Evolutionary conservation across 768 basidiomycete genomes (phyloP).

Genomic region (Tylopilus cervinicoccineus): DNA sequence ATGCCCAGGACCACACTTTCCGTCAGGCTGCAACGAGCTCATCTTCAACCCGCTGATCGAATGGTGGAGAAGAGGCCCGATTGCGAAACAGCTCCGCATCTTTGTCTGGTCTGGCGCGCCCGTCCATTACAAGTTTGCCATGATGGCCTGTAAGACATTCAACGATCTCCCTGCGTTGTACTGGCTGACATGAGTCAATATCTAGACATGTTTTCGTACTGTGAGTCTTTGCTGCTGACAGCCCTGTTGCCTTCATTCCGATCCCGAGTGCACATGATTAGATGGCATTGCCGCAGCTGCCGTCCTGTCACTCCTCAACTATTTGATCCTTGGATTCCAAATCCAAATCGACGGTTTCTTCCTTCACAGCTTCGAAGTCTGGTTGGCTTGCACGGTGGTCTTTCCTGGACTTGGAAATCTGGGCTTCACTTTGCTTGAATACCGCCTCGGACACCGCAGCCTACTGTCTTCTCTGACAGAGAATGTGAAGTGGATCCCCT

Average conservation of each 20-base stretch:
- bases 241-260: neutral
- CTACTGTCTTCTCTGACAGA: conserved; percentile 21
- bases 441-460: conserved; percentile 53
- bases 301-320: conserved; percentile 68
- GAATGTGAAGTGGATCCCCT: conserved; percentile 32
- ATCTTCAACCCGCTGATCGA: conserved; percentile 80
- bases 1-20: conserved; percentile 27
- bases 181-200: neutral
- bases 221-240: conserved; percentile 26
- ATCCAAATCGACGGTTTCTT: conserved; percentile 71
- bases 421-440: conserved; percentile 72
- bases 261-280: conserved; percentile 1
- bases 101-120: conserved; percentile 78
- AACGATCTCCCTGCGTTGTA: neutral
- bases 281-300: conserved; percentile 64
- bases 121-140: conserved; percentile 75
- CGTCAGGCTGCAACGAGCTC: conserved; percentile 42
- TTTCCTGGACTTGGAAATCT: conserved; percentile 73
- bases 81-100: conserved; percentile 72
- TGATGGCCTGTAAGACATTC: conserved; percentile 45
- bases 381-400: conserved; percentile 71
- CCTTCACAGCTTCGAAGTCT: conserved; percentile 76
- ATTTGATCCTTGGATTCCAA: conserved; percentile 69
- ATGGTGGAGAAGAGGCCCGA: conserved; percentile 78
- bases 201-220: conserved; percentile 50